phyloP scores from a whole-genome alignment of 2,329 filamentous ascomycete genomes.

The Pleurostoma richardsiae region DNA sequence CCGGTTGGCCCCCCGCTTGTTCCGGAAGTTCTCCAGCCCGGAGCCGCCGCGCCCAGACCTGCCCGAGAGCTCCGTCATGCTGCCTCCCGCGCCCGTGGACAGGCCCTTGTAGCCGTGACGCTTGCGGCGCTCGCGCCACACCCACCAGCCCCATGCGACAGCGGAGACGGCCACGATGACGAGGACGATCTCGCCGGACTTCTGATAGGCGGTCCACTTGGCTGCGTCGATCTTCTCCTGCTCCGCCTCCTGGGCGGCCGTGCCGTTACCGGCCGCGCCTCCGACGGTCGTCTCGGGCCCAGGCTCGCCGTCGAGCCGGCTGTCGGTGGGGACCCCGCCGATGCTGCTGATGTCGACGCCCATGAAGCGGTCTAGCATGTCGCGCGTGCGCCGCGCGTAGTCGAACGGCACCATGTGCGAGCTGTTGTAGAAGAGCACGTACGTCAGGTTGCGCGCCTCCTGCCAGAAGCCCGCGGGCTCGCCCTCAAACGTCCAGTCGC shows the following conservation, averaged over 20 bases:
- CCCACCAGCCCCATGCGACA: conserved; percentile 66
- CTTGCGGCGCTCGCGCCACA: conserved; percentile 58
- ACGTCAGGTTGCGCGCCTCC: conserved; percentile 89
- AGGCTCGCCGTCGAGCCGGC: conserved; percentile 79
- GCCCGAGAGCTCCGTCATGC: conserved; percentile 13
- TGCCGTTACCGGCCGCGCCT: conserved; percentile 54
- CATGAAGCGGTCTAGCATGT: conserved; percentile 98
- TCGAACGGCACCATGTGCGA: conserved; percentile 99
- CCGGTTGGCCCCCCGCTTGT: conserved; percentile 31
- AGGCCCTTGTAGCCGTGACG: conserved; percentile 50
- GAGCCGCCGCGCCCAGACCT: conserved; percentile 5
- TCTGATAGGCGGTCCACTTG: conserved; percentile 84
- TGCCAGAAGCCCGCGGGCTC: conserved; percentile 89
- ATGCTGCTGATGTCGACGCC: conserved; percentile 86
- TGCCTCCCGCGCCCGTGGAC: conserved; percentile 28
- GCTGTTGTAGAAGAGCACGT: conserved; percentile 90
- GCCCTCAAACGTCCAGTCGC: conserved; percentile 90
- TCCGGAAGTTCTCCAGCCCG: conserved; percentile 41
- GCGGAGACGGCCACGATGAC: conserved; percentile 75
- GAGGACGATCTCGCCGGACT: conserved; percentile 80
- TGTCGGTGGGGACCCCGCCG: conserved; percentile 74
- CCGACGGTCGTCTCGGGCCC: conserved; percentile 73
- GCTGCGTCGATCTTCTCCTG: conserved; percentile 73
- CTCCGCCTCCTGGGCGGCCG: conserved; percentile 60
- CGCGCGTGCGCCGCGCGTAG: conserved; percentile 75